Conservation (phyloP, 2,329 filamentous ascomycete species). For the Corynespora cassiicola region DNA sequence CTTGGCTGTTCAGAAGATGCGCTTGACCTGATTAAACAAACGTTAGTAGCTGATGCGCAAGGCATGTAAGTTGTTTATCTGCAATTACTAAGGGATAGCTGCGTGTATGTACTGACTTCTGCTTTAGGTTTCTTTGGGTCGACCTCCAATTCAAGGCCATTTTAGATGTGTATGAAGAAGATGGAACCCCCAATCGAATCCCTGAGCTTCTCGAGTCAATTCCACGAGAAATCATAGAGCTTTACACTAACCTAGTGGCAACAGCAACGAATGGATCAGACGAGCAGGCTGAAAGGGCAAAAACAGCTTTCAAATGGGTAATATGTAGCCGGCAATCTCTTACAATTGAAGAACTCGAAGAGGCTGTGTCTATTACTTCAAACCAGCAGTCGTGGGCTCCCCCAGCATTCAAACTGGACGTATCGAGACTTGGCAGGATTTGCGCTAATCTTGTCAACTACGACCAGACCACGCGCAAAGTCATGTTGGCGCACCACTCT, state of each 20-base stretch:
- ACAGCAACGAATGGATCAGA: slow-evolving; percentile 4
- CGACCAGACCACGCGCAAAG: slow-evolving; percentile 6
- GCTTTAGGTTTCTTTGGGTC: too few species aligned
- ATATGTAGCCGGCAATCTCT: slow-evolving; percentile 10
- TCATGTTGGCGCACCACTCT: slow-evolving; percentile 14
- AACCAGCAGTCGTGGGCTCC: slow-evolving; percentile 16
- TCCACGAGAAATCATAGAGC: slow-evolving; percentile 10
- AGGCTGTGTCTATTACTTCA: slow-evolving; percentile 11
- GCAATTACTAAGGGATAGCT: slow-evolving; percentile 1
- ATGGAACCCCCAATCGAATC: slow-evolving; percentile 12
- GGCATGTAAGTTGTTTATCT: slow-evolving; percentile 13
- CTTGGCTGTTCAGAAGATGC: slow-evolving; percentile 8
- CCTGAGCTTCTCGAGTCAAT: slow-evolving; percentile 8
- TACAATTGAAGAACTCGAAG: slow-evolving; percentile 14
- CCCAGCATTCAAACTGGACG: slow-evolving; percentile 5
- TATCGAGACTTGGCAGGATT: slow-evolving; percentile 10
- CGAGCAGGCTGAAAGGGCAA: slow-evolving; percentile 4
- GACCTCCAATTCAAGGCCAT: too few species aligned
- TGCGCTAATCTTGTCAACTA: slow-evolving; percentile 17
- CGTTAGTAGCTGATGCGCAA: slow-evolving; percentile 9
- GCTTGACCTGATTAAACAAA: slow-evolving; percentile 7
- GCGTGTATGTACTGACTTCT: slow-evolving; percentile 2
- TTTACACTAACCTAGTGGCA: slow-evolving; percentile 6
- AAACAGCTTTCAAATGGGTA: slow-evolving; percentile 15
- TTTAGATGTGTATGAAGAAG: slow-evolving; percentile 10